Evolutionary conservation across 164 flowering plant genomes (phyloP).

Genomic region (Nymphaea thermarum): DNA sequence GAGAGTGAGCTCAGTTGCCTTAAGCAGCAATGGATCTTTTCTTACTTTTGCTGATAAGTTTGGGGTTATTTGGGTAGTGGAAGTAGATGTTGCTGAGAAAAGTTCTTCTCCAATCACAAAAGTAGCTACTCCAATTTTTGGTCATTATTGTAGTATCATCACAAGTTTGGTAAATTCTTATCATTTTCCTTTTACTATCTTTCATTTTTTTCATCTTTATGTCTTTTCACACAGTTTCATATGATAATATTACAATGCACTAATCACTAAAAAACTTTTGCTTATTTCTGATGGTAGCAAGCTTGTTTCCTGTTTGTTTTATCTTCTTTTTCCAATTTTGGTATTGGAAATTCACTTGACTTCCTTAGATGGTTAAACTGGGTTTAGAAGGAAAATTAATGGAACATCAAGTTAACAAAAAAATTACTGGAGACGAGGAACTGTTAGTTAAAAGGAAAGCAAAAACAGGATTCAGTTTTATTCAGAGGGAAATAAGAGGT

Average conservation of each 20-base stretch:
- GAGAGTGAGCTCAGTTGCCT: constrained; percentile 86
- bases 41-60: constrained; percentile 92
- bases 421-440: too few relatives aligned
- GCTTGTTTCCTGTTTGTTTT: too few relatives aligned
- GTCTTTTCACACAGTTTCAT: neutral
- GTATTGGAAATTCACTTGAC: too few relatives aligned
- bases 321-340: too few relatives aligned
- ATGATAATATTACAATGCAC: neutral
- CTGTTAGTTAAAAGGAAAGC: too few relatives aligned
- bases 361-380: too few relatives aligned
- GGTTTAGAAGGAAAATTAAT: too few relatives aligned
- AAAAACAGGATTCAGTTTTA: too few relatives aligned
- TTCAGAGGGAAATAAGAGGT: too few relatives aligned
- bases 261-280: too few relatives aligned
- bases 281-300: too few relatives aligned
- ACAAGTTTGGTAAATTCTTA: constrained; percentile 61
- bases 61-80: constrained; percentile 80
- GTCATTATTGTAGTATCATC: constrained; percentile 94
- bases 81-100: constrained; percentile 22
- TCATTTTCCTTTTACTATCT: constrained; percentile 1
- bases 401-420: too few relatives aligned
- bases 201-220: neutral
- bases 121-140: constrained; percentile 60
- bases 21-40: constrained; percentile 51
- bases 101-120: constrained; percentile 15